These are phyloP conservation scores for Porogramme epimiltina DNA, from an alignment of 1,284 basidiomycete species.

Conservation along the genomic window DNA sequence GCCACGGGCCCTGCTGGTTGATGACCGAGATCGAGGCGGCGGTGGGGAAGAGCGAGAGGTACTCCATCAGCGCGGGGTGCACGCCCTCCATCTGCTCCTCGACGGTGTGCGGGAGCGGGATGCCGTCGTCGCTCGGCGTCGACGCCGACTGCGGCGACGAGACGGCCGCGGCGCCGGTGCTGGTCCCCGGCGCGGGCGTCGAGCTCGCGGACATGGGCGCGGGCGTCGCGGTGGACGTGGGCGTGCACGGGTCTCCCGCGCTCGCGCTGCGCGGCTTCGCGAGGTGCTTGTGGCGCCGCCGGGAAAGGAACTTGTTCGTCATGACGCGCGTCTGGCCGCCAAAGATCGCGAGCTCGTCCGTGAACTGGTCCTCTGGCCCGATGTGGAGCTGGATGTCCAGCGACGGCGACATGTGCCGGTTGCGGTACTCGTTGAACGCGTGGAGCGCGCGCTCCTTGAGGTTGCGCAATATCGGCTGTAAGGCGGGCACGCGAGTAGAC, in stretches of 20 bases:
- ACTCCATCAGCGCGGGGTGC: constrained; percentile 57
- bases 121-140: constrained; percentile 28
- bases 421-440: constrained; percentile 31
- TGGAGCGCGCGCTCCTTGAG: constrained; percentile 29
- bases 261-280: constrained; percentile 16
- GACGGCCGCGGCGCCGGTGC: background rate
- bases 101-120: constrained; percentile 24
- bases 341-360: constrained; percentile 67
- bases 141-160: constrained; percentile 21
- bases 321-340: constrained; percentile 44
- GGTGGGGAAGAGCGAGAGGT: constrained; percentile 41
- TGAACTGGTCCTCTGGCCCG: constrained; percentile 46
- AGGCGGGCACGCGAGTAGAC: background rate
- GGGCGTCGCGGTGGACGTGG: constrained; percentile 8
- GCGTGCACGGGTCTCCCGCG: constrained; percentile 7
- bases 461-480: constrained; percentile 29
- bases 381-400: constrained; percentile 30
- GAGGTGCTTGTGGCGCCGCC: constrained; percentile 16
- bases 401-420: constrained; percentile 29
- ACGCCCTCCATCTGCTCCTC: constrained; percentile 46
- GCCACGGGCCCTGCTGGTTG: constrained; percentile 8
- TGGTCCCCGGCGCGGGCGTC: constrained; percentile 5
- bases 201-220: constrained; percentile 20
- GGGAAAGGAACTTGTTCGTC: constrained; percentile 44
- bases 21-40: constrained; percentile 31